Evolutionary conservation across 495 filamentous ascomycete species (phyloP).

Genomic region (Cercophora scortea): DNA sequence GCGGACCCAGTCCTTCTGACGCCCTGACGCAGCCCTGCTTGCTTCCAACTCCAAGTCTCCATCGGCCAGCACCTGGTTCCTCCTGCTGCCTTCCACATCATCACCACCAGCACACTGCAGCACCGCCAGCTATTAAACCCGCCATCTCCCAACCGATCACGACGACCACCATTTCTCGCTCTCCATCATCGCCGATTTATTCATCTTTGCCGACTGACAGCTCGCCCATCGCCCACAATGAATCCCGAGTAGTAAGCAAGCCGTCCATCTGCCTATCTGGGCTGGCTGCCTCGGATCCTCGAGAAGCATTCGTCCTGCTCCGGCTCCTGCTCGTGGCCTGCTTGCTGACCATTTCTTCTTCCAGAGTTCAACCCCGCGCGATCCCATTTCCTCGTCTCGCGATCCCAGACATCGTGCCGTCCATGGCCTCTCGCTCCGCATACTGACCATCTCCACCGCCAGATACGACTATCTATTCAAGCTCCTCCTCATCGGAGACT

Average conservation of each 20-base stretch:
- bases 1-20: constrained; percentile 1
- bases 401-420: background rate
- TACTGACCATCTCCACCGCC: constrained; percentile 8
- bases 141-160: constrained; percentile 6
- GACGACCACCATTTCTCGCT: constrained; percentile 6
- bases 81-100: constrained; percentile 21
- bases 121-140: background rate
- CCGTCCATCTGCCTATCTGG: constrained; percentile 1
- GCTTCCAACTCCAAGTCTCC: constrained; percentile 14
- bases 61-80: background rate
- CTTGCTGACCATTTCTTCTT: constrained; percentile 5
- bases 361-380: constrained; percentile 18
- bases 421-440: background rate
- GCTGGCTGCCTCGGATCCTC: background rate
- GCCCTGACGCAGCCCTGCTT: constrained; percentile 23
- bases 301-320: background rate
- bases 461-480: constrained; percentile 99
- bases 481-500: constrained; percentile 99
- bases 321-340: constrained; percentile 1
- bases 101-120: constrained; percentile 4
- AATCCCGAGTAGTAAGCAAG: constrained; percentile 87
- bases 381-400: background rate
- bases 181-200: constrained; percentile 9
- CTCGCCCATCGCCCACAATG: constrained; percentile 50
- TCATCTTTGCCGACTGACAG: background rate